Conservation (phyloP, 2,329 filamentous ascomycete species). For the Colletotrichum euphorbiae region DNA sequence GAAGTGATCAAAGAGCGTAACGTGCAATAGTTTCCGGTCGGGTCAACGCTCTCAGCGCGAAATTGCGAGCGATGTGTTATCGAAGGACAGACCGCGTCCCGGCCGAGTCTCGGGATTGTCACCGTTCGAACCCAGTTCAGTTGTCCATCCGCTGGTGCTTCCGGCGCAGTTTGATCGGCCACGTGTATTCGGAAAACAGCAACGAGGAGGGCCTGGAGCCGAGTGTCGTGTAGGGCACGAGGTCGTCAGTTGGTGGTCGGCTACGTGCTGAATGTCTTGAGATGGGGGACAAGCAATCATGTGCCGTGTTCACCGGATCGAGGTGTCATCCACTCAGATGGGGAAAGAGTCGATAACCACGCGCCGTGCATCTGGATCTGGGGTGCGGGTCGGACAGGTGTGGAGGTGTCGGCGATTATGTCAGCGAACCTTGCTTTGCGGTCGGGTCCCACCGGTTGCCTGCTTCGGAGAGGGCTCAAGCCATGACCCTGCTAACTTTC, state of each 20-base stretch:
- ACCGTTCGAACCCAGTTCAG: constrained; percentile 16
- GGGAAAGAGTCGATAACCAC: constrained; percentile 33
- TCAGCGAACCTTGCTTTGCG: constrained; percentile 13
- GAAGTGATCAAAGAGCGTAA: background rate
- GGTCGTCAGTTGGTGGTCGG: background rate
- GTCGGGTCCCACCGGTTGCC: no score
- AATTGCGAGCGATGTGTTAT: background rate
- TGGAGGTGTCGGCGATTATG: constrained; percentile 20
- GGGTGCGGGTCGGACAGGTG: constrained; percentile 20
- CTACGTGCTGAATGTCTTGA: background rate
- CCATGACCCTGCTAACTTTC: no score
- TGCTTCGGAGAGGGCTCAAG: no score
- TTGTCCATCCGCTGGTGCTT: constrained; percentile 1
- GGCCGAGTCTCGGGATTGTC: constrained; percentile 8
- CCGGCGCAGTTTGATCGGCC: background rate
- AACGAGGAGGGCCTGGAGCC: background rate
- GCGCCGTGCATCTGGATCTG: constrained; percentile 28
- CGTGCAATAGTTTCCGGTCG: background rate
- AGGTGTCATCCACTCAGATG: constrained; percentile 32
- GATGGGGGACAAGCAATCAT: constrained; percentile 33
- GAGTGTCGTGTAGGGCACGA: background rate
- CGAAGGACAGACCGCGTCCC: background rate
- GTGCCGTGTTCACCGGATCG: constrained; percentile 33
- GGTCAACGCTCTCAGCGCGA: background rate
- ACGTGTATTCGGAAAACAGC: background rate